phyloP scores from a whole-genome alignment of 2,329 filamentous ascomycete genomes.

The Fusarium stilboides region DNA sequence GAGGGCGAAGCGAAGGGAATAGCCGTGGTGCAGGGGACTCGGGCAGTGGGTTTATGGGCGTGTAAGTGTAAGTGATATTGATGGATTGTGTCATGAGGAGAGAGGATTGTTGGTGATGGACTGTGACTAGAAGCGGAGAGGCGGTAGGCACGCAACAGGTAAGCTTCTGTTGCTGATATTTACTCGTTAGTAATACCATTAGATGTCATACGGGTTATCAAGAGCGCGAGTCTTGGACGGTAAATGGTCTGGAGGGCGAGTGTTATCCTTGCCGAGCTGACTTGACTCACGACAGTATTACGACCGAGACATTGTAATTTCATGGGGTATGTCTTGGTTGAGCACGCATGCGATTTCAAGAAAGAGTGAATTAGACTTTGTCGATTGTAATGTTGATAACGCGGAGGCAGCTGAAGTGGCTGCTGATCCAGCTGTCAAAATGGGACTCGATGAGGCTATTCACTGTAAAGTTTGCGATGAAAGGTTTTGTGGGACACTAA shows the following conservation, averaged over 20 bases:
- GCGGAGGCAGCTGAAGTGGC: background rate
- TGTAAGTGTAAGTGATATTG: constrained; percentile 4
- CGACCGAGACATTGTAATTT: constrained; percentile 7
- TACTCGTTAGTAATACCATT: background rate
- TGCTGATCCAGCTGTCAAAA: constrained; percentile 13
- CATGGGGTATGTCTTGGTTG: background rate
- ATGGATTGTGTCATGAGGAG: constrained; percentile 4
- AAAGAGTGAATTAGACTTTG: background rate
- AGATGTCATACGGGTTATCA: background rate
- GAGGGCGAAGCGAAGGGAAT: constrained; percentile 5
- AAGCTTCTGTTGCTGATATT: background rate
- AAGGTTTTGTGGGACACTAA: constrained; percentile 11
- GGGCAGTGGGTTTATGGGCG: constrained; percentile 1
- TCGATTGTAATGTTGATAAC: constrained; percentile 9
- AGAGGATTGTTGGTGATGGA: constrained; percentile 5
- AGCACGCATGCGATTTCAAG: background rate
- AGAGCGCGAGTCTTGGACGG: background rate
- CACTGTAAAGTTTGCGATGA: constrained; percentile 10
- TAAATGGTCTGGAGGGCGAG: background rate
- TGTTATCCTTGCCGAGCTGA: background rate
- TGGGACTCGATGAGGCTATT: constrained; percentile 17
- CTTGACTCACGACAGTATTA: background rate
- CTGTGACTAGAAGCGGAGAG: background rate
- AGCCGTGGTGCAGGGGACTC: constrained; percentile 6
- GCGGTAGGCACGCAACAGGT: background rate